phyloP scores from a whole-genome alignment of 352 stramenopile genomes.

The Phytophthora hybrid region DNA sequence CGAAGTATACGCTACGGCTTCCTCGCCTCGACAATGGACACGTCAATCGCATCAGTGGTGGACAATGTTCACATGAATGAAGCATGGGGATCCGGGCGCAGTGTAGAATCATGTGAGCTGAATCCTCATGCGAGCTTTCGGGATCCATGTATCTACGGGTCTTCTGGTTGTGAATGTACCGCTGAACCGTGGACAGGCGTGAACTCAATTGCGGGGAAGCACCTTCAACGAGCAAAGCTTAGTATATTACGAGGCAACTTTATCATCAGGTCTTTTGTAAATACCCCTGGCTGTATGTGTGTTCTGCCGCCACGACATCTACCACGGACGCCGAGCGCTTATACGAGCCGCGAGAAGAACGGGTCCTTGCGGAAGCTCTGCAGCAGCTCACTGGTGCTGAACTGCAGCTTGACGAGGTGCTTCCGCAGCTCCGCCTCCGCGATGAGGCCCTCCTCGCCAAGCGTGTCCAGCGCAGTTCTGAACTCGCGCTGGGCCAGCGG shows the following conservation, averaged over 20 bases:
- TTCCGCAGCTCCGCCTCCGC: constrained; percentile 69
- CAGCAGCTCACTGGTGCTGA: constrained; percentile 70
- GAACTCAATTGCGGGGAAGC: constrained; percentile 1
- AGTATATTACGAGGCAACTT: constrained; percentile 37
- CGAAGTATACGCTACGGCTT: constrained; percentile 1
- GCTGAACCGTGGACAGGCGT: constrained; percentile 29
- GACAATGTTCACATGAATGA: constrained; percentile 25
- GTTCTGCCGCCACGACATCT: constrained; percentile 12
- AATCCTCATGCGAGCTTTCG: constrained; percentile 5
- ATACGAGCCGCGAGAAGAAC: constrained; percentile 82
- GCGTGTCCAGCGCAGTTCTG: constrained; percentile 65
- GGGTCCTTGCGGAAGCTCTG: constrained; percentile 77
- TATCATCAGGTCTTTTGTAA: constrained; percentile 36
- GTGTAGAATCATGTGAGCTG: background rate
- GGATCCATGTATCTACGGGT: constrained; percentile 37
- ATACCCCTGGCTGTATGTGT: constrained; percentile 14
- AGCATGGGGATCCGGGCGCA: background rate
- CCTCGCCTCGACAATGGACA: constrained; percentile 19
- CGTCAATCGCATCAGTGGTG: background rate
- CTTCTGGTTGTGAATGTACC: constrained; percentile 21
- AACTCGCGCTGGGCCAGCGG: constrained; percentile 74
- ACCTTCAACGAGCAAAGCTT: constrained; percentile 27
- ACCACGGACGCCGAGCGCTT: constrained; percentile 26
- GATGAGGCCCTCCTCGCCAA: constrained; percentile 75
- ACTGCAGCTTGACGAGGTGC: constrained; percentile 79